phyloP scores from a whole-genome alignment of 176 grass and related monocot genomes.

The Melocanna baccifera region DNA sequence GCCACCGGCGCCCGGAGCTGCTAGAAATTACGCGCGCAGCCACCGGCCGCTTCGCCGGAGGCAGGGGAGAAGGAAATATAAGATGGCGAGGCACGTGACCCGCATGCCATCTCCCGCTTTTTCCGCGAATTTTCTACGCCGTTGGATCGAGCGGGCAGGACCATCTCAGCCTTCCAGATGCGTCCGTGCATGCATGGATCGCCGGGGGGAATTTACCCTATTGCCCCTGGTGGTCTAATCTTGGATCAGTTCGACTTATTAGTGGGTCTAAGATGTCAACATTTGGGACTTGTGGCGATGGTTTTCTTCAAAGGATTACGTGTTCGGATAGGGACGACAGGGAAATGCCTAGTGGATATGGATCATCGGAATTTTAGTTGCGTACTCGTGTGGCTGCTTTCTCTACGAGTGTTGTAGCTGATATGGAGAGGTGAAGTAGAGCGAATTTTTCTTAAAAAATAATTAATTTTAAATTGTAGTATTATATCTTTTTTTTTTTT shows the following conservation, averaged over 20 bases:
- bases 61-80: constrained; percentile 17
- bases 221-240: neutral
- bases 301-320: neutral
- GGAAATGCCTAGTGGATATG: neutral
- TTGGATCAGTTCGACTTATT: neutral
- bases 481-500: no score
- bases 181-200: constrained; percentile 16
- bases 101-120: neutral
- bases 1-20: neutral
- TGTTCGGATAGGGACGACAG: neutral
- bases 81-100: constrained; percentile 27
- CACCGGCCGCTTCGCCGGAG: constrained; percentile 26
- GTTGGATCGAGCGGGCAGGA: neutral
- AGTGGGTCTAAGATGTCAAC: neutral
- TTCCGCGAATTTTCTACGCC: neutral
- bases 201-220: neutral
- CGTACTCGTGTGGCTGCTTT: neutral
- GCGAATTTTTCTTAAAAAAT: no score
- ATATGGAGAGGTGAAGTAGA: neutral
- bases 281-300: no score
- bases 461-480: no score
- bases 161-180: neutral
- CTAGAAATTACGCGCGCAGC: constrained; percentile 9
- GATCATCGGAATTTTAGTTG: neutral
- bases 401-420: neutral